Evolutionary conservation across 2,329 filamentous ascomycete species (phyloP), one percentile per base, ranked within the genome.

Genomic region (Botrytis sinoallii): DNA sequence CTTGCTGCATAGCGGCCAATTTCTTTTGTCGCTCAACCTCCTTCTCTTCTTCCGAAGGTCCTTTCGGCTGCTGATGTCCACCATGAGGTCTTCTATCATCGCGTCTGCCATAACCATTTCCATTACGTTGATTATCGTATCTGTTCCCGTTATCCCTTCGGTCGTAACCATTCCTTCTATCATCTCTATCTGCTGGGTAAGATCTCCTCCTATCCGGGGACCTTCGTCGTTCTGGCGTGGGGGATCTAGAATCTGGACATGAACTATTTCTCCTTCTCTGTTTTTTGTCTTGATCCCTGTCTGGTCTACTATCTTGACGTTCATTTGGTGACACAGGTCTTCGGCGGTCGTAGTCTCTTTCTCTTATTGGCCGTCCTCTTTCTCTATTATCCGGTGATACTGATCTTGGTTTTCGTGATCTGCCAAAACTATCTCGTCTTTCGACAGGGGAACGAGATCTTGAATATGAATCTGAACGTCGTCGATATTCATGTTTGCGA

Each of bases 1-100:
- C 91, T 29, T 87, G 87, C 81, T 93, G 91, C 92, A 94, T 94
- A 14, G 89, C 90, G 25, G 90, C 91, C 29, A 94, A 83, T 80
- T 90, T 93, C 38, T 87, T 86, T 20, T 90, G 89, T n/a, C 86
- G 86, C 75, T 92, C 90, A 35, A 88, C 87, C 32, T 87, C 87
- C 10, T 81, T 82, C 6, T 83, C 82, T 74, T 73, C 72, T 65
- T 77, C 75, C 18, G 71, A 65, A 20, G 67, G 57, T 14, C 65
- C 72, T 38, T 63, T 46, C 9, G 20, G 32, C 55, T 68, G 66
- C n/a, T 70, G 64, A 52, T 40, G 48, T 61, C 44, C 57, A 25
- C 65, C 65, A 29, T 42, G 73, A 73, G 75, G 71, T 66, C 61
- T 73, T 40, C 72, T 75, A 74, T 74, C 78, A 77, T 82, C 78